Conservation (phyloP, 495 filamentous ascomycete species). For the Daldinia caldariorum region DNA sequence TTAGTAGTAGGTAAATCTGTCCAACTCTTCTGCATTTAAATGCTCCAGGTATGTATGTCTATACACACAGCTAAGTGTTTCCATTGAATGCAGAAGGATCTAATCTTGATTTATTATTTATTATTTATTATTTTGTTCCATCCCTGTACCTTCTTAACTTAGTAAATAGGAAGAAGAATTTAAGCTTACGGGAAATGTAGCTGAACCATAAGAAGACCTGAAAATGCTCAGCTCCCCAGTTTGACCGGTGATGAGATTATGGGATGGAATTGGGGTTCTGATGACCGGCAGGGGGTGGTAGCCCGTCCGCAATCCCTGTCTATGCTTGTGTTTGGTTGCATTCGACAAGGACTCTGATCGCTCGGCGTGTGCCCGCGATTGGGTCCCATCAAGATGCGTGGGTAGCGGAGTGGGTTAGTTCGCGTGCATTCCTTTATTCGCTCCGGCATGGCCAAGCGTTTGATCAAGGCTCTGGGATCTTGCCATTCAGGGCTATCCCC, state of each 20-base stretch:
- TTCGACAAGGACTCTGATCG: slow-evolving; percentile 44
- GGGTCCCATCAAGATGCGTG: slow-evolving; percentile 38
- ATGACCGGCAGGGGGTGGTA: slow-evolving; percentile 31
- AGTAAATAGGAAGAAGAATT: slow-evolving; percentile 29
- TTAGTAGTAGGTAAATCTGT: not conserved
- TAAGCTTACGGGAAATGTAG: slow-evolving; percentile 34
- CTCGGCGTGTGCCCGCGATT: slow-evolving; percentile 43
- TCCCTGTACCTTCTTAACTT: slow-evolving; percentile 32
- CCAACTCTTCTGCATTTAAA: not conserved
- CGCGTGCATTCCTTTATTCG: slow-evolving; percentile 36
- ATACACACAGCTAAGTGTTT: not conserved
- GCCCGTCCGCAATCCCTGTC: slow-evolving; percentile 30
- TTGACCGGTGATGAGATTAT: slow-evolving; percentile 28
- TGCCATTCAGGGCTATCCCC: slow-evolving; percentile 10
- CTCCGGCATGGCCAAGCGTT: slow-evolving; percentile 12
- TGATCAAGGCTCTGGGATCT: slow-evolving; percentile 37
- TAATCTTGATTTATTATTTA: slow-evolving; percentile 10
- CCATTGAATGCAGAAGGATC: not conserved
- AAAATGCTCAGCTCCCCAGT: slow-evolving; percentile 40
- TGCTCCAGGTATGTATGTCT: not conserved
- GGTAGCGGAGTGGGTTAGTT: slow-evolving; percentile 22
- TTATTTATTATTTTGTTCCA: slow-evolving; percentile 8
- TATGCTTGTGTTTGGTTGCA: slow-evolving; percentile 42
- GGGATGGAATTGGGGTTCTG: slow-evolving; percentile 38
- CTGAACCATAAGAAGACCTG: slow-evolving; percentile 35